Evolutionary conservation across 805 yeast genomes (phyloP).

Genomic region (Cyberlindnera suaveolens): DNA sequence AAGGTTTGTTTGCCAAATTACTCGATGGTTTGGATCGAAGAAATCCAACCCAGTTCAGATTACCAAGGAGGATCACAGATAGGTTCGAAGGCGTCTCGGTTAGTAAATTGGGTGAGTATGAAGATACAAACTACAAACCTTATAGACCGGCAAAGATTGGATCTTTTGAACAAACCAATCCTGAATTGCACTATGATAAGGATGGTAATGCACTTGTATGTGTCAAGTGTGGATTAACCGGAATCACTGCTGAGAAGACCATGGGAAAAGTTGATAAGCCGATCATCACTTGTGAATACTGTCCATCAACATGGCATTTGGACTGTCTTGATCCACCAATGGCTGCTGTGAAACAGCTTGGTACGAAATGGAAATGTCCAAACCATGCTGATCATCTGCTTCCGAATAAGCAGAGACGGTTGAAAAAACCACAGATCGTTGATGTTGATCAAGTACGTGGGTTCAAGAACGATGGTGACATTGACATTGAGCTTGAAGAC

Average conservation of each 20-base stretch:
- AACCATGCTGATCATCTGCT: slow-evolving; percentile 47
- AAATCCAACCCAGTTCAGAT: slow-evolving; percentile 59
- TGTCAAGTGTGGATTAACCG: slow-evolving; percentile 69
- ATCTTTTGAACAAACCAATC: slow-evolving; percentile 48
- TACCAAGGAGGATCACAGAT: slow-evolving; percentile 68
- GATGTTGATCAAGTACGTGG: slow-evolving; percentile 54
- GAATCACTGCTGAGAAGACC: slow-evolving; percentile 37
- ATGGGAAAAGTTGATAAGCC: slow-evolving; percentile 38
- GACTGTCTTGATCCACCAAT: slow-evolving; percentile 81
- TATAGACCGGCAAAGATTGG: slow-evolving; percentile 35
- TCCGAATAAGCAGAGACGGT: slow-evolving; percentile 35
- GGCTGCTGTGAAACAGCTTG: slow-evolving; percentile 63
- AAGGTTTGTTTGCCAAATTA: slow-evolving; percentile 47
- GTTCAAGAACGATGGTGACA: slow-evolving; percentile 45
- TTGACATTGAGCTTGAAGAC: slow-evolving; percentile 41
- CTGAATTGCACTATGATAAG: slow-evolving; percentile 59
- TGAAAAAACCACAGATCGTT: slow-evolving; percentile 43
- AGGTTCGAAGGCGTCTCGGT: slow-evolving; percentile 66
- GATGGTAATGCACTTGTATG: slow-evolving; percentile 68
- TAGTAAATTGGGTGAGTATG: slow-evolving; percentile 66
- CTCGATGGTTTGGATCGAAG: slow-evolving; percentile 49
- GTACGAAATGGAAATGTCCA: slow-evolving; percentile 88
- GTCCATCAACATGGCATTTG: slow-evolving; percentile 79
- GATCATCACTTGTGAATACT: slow-evolving; percentile 75
- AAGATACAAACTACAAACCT: slow-evolving; percentile 53